Base-by-base conservation (phyloP, 2,329 filamentous ascomycete species). In the Pyrenochaeta sp. region DNA sequence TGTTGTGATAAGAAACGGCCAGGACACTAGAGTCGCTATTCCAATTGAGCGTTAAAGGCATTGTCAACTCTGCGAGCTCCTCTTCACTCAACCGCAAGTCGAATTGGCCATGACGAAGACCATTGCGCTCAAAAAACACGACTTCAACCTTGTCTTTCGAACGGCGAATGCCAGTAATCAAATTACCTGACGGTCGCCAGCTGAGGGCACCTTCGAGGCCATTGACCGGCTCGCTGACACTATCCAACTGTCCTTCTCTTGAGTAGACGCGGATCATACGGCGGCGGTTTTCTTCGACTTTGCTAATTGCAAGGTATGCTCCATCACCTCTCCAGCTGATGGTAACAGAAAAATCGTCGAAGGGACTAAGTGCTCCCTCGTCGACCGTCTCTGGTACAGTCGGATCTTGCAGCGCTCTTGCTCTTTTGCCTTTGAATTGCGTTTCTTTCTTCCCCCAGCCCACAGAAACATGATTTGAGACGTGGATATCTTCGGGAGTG, bases 381-480 rank as follows among this genome's bases (percentile, higher is more conserved):
- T 98, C 95, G 19, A 97, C 86, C 73, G 90, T 91, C 75, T 98
- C 93, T 0, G 95, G 95, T 66, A 99, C 91, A 9, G 95, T 99
- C 15, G 95, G 95, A 77, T 99, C 95, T 52, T 92, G 87, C 64
- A 98, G 82, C 22, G 93, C 93, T 79, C 88, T 89, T 56, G 93
- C 94, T 61, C 93, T 88, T 71, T 91, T 92, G 50, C 95, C 95
- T 73, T 97, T 91, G 77, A 99, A 99, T 76, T 99, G 95, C 0
- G 95, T 99, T 79, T 99, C 95, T 74, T 91, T 92, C 82, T 98
- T 98, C 58, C 95, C 95, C 95, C 95, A 99, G 49, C 95, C 95
- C 24, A 99, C 94, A 22, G 93, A 96, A 56, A 97, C 95, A 81
- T 97, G 93, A 76, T 90, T 95, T 27, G 91, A 98, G n/a, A 88